Conservation (phyloP, 345 rosid genomes). For the Citrus hindsii region DNA sequence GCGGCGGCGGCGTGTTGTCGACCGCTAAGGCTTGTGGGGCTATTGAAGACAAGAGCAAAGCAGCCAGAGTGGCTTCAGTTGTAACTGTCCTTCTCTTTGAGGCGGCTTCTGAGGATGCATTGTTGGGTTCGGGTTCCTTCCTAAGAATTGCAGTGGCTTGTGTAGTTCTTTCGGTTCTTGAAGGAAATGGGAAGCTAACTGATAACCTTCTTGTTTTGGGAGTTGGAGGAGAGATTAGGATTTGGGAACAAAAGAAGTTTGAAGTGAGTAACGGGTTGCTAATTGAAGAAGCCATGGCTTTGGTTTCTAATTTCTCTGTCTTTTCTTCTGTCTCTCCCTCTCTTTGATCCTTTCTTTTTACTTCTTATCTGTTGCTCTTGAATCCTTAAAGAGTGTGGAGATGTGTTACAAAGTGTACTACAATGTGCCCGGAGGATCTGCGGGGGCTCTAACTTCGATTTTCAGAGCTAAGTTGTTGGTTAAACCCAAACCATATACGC, state of each 20-base stretch:
- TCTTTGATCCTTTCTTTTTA: not conserved
- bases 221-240: slow-evolving; percentile 44
- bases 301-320: not conserved
- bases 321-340: no score
- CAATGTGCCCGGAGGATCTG: no score
- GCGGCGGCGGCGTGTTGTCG: slow-evolving; percentile 31
- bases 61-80: slow-evolving; percentile 45
- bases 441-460: not conserved
- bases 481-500: slow-evolving; percentile 24
- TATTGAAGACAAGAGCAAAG: slow-evolving; percentile 45
- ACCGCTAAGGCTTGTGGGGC: slow-evolving; percentile 54
- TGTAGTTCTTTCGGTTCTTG: slow-evolving; percentile 14
- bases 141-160: slow-evolving; percentile 16
- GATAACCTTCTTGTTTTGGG: slow-evolving; percentile 42
- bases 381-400: not conserved
- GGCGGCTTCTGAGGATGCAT: not conserved
- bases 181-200: slow-evolving; percentile 18
- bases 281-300: slow-evolving; percentile 36
- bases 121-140: slow-evolving; percentile 23
- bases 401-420: no score
- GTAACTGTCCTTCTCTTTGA: slow-evolving; percentile 9
- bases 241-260: slow-evolving; percentile 35
- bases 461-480: slow-evolving; percentile 5
- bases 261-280: slow-evolving; percentile 41
- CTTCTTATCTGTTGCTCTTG: not conserved